These are phyloP conservation scores for Kokia cookei DNA, from an alignment of 441 rosid genomes.

Conservation along the genomic window DNA sequence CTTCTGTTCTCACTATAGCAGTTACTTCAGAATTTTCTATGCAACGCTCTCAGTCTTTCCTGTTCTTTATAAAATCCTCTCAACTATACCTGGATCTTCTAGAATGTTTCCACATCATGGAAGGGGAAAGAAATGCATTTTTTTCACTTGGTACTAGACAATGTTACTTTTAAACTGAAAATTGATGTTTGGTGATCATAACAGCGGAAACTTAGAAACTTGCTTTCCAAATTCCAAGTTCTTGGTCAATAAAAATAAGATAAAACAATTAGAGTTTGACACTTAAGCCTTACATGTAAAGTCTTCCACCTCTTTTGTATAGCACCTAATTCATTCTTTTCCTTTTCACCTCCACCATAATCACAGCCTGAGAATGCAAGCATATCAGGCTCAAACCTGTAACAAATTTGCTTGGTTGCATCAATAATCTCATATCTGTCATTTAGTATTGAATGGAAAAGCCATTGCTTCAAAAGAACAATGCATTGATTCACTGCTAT, in stretches of 20 bases:
- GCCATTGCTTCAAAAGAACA: neutral
- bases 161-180: neutral
- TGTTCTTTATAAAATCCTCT: neutral
- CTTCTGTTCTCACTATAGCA: neutral
- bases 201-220: neutral
- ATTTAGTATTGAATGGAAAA: neutral
- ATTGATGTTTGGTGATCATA: neutral
- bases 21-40: neutral
- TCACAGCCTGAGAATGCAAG: slow-evolving; percentile 91
- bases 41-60: neutral
- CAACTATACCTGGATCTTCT: neutral
- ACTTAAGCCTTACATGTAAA: slow-evolving; percentile 59
- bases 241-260: neutral
- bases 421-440: slow-evolving; percentile 6
- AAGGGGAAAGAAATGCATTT: neutral
- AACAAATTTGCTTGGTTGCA: slow-evolving; percentile 16
- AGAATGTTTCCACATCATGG: neutral
- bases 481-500: neutral
- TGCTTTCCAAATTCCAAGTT: neutral
- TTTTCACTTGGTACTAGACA: neutral
- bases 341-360: slow-evolving; percentile 88
- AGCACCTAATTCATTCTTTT: slow-evolving; percentile 70
- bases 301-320: slow-evolving; percentile 96
- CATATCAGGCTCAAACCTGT: slow-evolving; percentile 98
- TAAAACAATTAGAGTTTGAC: neutral